A percentile compares a stretch with the other conserved stretches of the same genome.
Evolutionary conservation across 2,329 filamentous ascomycete genomes (phyloP).

Genomic region (Aspergillus proliferans): DNA sequence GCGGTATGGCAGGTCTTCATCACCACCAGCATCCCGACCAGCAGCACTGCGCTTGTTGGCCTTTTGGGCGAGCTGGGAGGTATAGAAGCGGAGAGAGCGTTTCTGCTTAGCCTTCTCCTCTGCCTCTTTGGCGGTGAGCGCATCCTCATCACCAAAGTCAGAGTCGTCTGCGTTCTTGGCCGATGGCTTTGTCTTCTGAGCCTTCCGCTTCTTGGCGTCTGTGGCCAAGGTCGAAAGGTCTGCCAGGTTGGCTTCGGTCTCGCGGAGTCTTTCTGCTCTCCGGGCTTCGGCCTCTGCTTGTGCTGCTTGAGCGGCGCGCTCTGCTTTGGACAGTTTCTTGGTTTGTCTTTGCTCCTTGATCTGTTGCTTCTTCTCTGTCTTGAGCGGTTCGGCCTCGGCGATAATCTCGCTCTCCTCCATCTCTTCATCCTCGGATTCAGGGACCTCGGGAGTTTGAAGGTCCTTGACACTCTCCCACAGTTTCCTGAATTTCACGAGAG

Average conservation of each 20-base stretch:
- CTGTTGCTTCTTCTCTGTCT: constrained; percentile 21
- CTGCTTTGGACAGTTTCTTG: constrained; percentile 44
- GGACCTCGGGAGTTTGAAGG: constrained; percentile 49
- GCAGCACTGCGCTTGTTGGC: constrained; percentile 67
- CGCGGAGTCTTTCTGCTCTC: constrained; percentile 48
- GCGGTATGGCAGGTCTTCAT: constrained; percentile 66
- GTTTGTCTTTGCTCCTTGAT: constrained; percentile 34
- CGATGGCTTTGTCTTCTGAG: constrained; percentile 25
- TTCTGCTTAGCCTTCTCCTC: constrained; percentile 84
- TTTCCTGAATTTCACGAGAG: constrained; percentile 68
- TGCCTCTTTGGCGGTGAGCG: constrained; percentile 68
- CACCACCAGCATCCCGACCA: constrained; percentile 56
- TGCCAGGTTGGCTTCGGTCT: constrained; percentile 65
- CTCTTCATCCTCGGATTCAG: constrained; percentile 13
- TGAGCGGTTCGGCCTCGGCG: constrained; percentile 19
- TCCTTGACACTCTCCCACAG: constrained; percentile 72
- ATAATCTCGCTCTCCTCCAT: constrained; percentile 10
- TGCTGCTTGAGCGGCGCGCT: constrained; percentile 47
- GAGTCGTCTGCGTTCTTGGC: constrained; percentile 56
- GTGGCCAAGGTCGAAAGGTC: constrained; percentile 59
- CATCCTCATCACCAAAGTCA: constrained; percentile 88
- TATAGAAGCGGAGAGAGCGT: constrained; percentile 95
- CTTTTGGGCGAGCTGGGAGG: constrained; percentile 93
- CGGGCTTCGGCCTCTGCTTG: constrained; percentile 50
- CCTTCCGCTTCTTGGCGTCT: constrained; percentile 45